Evolutionary conservation across 2,329 filamentous ascomycete species (phyloP), one percentile per base, ranked within the genome.

Genomic region (Hymenoscyphus albidus): DNA sequence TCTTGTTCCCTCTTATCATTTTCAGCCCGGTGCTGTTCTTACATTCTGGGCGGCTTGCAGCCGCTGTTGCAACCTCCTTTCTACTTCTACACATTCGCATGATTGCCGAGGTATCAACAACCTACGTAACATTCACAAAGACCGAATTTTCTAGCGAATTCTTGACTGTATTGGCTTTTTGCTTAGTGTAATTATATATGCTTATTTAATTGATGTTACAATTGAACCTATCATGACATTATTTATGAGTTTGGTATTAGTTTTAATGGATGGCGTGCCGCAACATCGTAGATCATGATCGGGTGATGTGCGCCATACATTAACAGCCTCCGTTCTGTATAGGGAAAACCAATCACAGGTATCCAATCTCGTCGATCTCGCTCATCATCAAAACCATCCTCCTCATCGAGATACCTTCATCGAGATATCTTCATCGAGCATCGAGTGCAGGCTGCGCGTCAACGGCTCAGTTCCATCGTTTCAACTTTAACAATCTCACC

Each of bases 401-500:
- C 6, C 10, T 18, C 44, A 13, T n/a, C 40, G 18, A 14, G 18
- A 18, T 44, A n/a, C 14, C 5, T 22, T 22, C 44, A 51, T n/a
- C 40, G 18, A 14, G 18, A 18, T 44, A n/a, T 1, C 5, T 22
- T 22, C 44, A 51, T 4, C n/a, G 12, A 9, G 44, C 18, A 51
- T 18, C 44, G 6, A 22, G 22, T 22, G n/a, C 44, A 51, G 22
- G 44, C n/a, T 51, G 44, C 44, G 22, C n/a, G 44, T 51, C 44
- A 51, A 22, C 44, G 44, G 44, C 44, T 18, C n/a, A 51, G 44
- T 10, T 51, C 5, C 18, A 10, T 18, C 44, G 22, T 51, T 51
- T 51, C 22, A 51, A n/a, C 44, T 51, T 51, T 51, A 51, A 51
- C 44, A 22, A 22, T 51, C 44, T 51, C 44, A 51, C 44, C n/a